Percentiles rank a stretch among this genome's conserved stretches.
Evolutionary conservation across 371 early-diverging fungal species (phyloP).

Genomic region (Mortierella polycephala): DNA sequence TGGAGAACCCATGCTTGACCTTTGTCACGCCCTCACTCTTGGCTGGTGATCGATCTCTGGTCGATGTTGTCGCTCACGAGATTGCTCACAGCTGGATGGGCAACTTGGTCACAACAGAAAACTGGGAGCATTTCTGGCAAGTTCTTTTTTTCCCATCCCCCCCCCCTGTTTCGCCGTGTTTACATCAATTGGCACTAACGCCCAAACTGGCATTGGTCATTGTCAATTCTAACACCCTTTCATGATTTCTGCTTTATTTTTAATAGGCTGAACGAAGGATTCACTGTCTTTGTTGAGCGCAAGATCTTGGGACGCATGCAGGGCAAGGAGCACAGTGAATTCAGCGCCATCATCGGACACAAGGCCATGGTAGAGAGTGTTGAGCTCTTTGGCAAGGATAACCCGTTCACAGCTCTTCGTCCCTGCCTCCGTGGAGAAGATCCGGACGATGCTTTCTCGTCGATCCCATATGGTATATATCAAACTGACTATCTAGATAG

Average conservation of each 20-base stretch:
- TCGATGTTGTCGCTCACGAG: constrained; percentile 98
- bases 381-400: constrained; percentile 79
- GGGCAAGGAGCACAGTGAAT: constrained; percentile 87
- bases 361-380: constrained; percentile 83
- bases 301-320: constrained; percentile 88
- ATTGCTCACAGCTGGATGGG: constrained; percentile 98
- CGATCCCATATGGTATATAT: constrained; percentile 86
- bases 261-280: constrained; percentile 94
- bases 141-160: constrained; percentile 4
- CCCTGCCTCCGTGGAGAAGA: constrained; percentile 85
- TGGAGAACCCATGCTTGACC: constrained; percentile 98
- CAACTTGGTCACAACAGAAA: constrained; percentile 91
- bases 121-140: constrained; percentile 77
- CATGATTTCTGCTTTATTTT: constrained; percentile 10
- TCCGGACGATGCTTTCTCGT: constrained; percentile 95
- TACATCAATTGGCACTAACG: not conserved
- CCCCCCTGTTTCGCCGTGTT: not conserved
- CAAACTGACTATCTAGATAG: no score
- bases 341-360: constrained; percentile 89
- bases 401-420: constrained; percentile 82
- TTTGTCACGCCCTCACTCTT: constrained; percentile 90
- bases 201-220: no score
- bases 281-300: constrained; percentile 95
- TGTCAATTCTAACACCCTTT: not conserved
- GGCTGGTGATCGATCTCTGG: constrained; percentile 94